phyloP scores from a whole-genome alignment of 768 basidiomycete genomes.

The Mycena leptocephala region DNA sequence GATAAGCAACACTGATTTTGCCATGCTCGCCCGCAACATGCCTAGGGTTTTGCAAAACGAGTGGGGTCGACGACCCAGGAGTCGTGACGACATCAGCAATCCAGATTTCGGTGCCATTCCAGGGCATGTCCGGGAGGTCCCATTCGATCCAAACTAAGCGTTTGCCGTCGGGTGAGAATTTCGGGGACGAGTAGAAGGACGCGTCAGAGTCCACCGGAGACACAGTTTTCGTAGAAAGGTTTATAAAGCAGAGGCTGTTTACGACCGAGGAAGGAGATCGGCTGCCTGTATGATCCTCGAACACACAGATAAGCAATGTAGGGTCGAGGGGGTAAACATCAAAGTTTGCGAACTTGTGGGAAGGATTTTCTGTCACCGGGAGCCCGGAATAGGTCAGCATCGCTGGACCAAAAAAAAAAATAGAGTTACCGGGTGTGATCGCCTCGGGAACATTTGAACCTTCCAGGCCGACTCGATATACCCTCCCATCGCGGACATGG shows the following conservation, averaged over 20 bases:
- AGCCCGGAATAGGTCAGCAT: slow-evolving; percentile 13
- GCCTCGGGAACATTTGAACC: slow-evolving; percentile 53
- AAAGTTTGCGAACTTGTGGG: slow-evolving; percentile 77
- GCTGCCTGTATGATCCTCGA: slow-evolving; percentile 80
- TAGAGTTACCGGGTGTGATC: slow-evolving; percentile 74
- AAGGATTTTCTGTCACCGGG: slow-evolving; percentile 57
- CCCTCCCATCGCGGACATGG: slow-evolving; percentile 62
- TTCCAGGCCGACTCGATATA: slow-evolving; percentile 57
- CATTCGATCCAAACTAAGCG: slow-evolving; percentile 71
- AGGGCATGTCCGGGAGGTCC: slow-evolving; percentile 75
- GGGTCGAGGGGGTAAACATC: slow-evolving; percentile 68
- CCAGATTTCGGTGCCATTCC: slow-evolving; percentile 75
- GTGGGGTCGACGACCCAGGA: slow-evolving; percentile 28
- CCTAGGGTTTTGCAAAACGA: slow-evolving; percentile 54
- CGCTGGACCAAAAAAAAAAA: slow-evolving; percentile 11
- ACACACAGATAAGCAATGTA: slow-evolving; percentile 71
- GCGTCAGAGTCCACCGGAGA: slow-evolving; percentile 67
- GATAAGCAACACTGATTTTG: slow-evolving; percentile 71
- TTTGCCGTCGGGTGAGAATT: slow-evolving; percentile 68
- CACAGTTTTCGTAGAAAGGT: slow-evolving; percentile 61
- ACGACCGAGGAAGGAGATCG: slow-evolving; percentile 63
- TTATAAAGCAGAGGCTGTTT: slow-evolving; percentile 73
- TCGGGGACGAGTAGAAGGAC: slow-evolving; percentile 79
- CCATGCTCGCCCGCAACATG: slow-evolving; percentile 68
- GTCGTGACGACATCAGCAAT: slow-evolving; percentile 62